These are phyloP conservation scores for Hevea brasiliensis DNA, from an alignment of 345 rosid genomes.

Conservation along the genomic window DNA sequence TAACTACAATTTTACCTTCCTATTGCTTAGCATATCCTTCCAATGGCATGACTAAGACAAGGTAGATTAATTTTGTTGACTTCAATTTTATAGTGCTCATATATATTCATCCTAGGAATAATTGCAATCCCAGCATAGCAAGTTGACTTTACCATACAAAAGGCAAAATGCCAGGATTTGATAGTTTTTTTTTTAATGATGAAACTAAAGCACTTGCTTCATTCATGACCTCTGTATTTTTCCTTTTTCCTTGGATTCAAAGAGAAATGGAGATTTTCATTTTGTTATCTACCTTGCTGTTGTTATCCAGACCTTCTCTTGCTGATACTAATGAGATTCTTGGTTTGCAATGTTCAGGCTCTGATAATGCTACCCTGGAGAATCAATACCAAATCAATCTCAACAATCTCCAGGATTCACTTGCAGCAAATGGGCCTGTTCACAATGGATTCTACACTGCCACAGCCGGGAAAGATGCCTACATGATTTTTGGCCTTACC, in stretches of 20 bases:
- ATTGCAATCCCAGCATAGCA: background rate
- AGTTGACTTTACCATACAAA: conserved; percentile 9
- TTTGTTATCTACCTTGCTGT: conserved; percentile 14
- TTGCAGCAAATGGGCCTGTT: conserved; percentile 27
- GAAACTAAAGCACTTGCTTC: too few species aligned
- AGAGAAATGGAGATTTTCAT: conserved; percentile 12
- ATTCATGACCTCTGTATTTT: background rate
- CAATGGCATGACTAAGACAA: background rate
- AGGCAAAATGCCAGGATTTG: background rate
- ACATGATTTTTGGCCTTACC: conserved; percentile 36
- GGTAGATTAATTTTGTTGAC: conserved; percentile 2
- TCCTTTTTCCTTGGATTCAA: background rate
- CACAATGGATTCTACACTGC: conserved; percentile 33
- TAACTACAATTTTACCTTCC: background rate
- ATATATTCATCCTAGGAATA: background rate
- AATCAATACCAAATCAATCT: conserved; percentile 30
- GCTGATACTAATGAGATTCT: conserved; percentile 33
- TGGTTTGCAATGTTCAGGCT: conserved; percentile 28
- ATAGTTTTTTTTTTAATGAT: background rate
- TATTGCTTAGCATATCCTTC: background rate
- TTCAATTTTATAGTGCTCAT: conserved; percentile 5
- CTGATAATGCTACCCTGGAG: conserved; percentile 25
- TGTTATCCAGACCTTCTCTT: conserved; percentile 8
- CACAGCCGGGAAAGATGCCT: conserved; percentile 21
- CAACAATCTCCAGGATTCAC: conserved; percentile 22